Evolutionary conservation across 2,329 filamentous ascomycete genomes (phyloP).

Genomic region (Chrysosporium keratinophilum): DNA sequence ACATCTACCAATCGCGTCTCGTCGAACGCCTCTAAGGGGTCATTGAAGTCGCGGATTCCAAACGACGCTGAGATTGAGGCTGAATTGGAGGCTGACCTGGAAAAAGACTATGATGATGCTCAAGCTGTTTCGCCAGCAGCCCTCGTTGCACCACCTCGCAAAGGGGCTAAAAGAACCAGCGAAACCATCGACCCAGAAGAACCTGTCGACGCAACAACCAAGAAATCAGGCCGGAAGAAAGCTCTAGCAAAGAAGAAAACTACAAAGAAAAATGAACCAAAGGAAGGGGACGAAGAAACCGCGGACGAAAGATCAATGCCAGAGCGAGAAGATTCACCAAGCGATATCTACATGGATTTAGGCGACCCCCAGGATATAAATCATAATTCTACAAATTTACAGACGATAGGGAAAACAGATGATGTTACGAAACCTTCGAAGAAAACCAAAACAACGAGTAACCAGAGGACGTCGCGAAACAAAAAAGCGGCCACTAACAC

Average conservation of each 20-base stretch:
- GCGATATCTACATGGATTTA: not conserved
- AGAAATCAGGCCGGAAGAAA: constrained; percentile 2
- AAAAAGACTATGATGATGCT: constrained; percentile 22
- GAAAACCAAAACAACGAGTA: constrained; percentile 7
- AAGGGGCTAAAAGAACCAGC: constrained; percentile 10
- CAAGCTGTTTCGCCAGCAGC: not conserved
- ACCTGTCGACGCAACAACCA: constrained; percentile 9
- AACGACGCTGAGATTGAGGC: constrained; percentile 58
- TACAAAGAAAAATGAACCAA: constrained; percentile 1
- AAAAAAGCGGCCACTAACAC: not conserved
- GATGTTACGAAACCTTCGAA: constrained; percentile 9
- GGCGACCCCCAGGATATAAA: not conserved
- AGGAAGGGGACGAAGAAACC: not conserved
- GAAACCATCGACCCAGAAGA: constrained; percentile 12
- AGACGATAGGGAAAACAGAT: not conserved
- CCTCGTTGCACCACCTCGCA: not conserved
- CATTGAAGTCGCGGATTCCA: constrained; percentile 38
- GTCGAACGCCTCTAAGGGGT: constrained; percentile 40
- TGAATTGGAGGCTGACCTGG: constrained; percentile 55
- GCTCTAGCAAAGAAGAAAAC: constrained; percentile 4
- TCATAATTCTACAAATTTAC: not conserved
- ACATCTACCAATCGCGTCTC: constrained; percentile 41
- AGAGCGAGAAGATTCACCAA: not conserved
- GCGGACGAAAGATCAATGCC: not conserved
- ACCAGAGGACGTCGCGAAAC: constrained; percentile 10